Base-by-base conservation (phyloP, 169 alveolate species). In the Plasmodium sp. region DNA sequence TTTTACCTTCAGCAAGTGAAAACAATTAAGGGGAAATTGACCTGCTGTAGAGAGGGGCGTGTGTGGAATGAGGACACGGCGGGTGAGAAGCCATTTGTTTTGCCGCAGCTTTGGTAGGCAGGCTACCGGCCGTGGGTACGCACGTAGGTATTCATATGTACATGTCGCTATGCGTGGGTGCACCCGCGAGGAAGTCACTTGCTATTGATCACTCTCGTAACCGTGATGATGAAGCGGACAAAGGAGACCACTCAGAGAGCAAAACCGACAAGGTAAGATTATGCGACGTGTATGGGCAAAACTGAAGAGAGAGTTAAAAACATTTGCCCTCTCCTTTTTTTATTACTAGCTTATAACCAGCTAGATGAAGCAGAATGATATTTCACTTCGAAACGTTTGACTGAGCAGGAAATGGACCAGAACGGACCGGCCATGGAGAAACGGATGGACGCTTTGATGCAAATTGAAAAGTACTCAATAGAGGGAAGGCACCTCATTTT, bases 391-490 rank as follows among this genome's bases (percentile, higher is more conserved):
- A 67, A 27, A 22, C 77, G 39, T 67, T 27, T 51, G 22, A 3
- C 62, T 67, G 6, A 67, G 77, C 77, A 67, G 77, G 77, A 67
- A 14, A 67, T 18, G n/a, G 33, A 84, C 62, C 80, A 84, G 16
- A 22, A 36, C 3, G 81, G 82, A n/a, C 31, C 48, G 36, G 43
- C 74, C 22, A 80, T 90, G 77, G 62, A 80, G 82, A 67, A 90
- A 80, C 80, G 94, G 51, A 41, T 90, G 41, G 91, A 54, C 31
- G 88, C 94, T n/a, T 71, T 90, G 73, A 58, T 31, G 74, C 62
- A 90, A 43, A 90, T 90, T 67, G 94, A 90, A 90, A 90, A 80
- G 94, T 90, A 90, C 18, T 3, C 22, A 75, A 34, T 12, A 14
- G 36, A n/a, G 36, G 16, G 31, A 75, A 75, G n/a, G 0, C 12